Evolutionary conservation across 2,329 filamentous ascomycete species (phyloP).

Genomic region (Neonectria hederae): DNA sequence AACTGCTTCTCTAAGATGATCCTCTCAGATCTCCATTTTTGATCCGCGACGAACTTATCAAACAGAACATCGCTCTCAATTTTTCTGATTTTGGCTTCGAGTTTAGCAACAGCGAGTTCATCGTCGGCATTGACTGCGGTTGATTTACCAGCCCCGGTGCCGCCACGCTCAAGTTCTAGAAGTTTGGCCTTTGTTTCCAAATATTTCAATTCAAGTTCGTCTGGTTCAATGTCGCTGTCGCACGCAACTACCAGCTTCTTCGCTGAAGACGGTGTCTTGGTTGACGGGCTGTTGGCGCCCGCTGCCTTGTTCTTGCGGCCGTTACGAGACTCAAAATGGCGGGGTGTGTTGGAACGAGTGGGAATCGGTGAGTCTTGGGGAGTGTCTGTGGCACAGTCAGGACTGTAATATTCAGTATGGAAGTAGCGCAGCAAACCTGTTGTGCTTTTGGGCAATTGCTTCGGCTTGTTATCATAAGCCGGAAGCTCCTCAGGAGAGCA

Average conservation of each 20-base stretch:
- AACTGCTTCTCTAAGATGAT: conserved; percentile 71
- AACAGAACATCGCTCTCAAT: conserved; percentile 84
- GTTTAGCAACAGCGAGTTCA: conserved; percentile 65
- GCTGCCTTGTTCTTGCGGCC: conserved; percentile 49
- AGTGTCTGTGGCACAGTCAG: conserved; percentile 51
- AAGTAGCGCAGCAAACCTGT: conserved; percentile 29
- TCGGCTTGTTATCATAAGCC: conserved; percentile 66
- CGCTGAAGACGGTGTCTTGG: conserved; percentile 41
- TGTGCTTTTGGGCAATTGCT: conserved; percentile 51
- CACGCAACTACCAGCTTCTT: conserved; percentile 61
- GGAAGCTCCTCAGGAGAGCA: conserved; percentile 75
- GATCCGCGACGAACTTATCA: conserved; percentile 71
- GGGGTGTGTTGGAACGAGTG: conserved; percentile 62
- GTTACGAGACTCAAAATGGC: conserved; percentile 43
- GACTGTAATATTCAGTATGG: neutral
- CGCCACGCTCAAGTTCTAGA: conserved; percentile 66
- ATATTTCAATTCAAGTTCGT: conserved; percentile 79
- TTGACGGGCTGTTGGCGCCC: conserved; percentile 35
- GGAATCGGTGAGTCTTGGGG: conserved; percentile 60
- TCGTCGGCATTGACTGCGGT: conserved; percentile 36
- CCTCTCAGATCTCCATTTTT: conserved; percentile 69
- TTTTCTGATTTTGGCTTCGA: conserved; percentile 77
- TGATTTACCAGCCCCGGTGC: conserved; percentile 28
- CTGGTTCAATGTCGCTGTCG: conserved; percentile 78
- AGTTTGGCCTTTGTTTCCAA: conserved; percentile 76